A percentile compares a stretch with the other conserved stretches of the same genome.
Conservation (phyloP, 2,329 filamentous ascomycete species). For the Fusarium pseudonygamai region DNA sequence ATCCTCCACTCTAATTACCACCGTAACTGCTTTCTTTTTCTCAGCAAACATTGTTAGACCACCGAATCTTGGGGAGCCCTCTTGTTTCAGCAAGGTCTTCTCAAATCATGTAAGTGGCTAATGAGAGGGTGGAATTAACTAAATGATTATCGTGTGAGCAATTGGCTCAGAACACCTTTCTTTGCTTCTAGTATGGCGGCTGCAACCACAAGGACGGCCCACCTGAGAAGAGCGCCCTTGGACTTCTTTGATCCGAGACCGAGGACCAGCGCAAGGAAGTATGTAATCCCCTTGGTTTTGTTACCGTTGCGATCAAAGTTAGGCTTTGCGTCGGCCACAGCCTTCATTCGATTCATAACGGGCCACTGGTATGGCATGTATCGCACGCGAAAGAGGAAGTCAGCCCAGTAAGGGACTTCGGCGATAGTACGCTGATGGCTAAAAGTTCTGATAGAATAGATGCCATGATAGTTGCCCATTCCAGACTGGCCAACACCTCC, state of each 20-base stretch:
- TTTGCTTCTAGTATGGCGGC: constrained; percentile 49
- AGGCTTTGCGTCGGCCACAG: constrained; percentile 57
- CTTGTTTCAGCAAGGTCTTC: neutral
- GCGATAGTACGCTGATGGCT: constrained; percentile 52
- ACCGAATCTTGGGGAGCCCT: neutral
- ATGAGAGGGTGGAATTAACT: constrained; percentile 3
- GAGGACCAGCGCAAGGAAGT: constrained; percentile 63
- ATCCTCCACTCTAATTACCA: neutral
- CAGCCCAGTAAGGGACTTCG: constrained; percentile 50
- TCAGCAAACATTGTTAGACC: neutral
- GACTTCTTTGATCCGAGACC: constrained; percentile 60
- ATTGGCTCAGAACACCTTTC: constrained; percentile 48
- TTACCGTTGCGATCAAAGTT: constrained; percentile 71
- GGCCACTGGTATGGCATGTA: constrained; percentile 69
- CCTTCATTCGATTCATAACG: constrained; percentile 56
- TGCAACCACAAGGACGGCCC: constrained; percentile 56
- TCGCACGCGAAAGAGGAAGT: constrained; percentile 69
- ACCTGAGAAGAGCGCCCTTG: constrained; percentile 62
- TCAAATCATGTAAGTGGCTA: neutral
- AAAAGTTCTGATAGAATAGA: constrained; percentile 57
- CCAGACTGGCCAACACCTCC: constrained; percentile 62
- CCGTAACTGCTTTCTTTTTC: neutral
- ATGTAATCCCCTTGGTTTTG: constrained; percentile 59
- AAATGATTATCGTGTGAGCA: constrained; percentile 35
- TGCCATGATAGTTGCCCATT: constrained; percentile 59